These are phyloP conservation scores for Monosporascus sp. DNA, from an alignment of 2,329 filamentous ascomycete genomes.

Conservation along the genomic window DNA sequence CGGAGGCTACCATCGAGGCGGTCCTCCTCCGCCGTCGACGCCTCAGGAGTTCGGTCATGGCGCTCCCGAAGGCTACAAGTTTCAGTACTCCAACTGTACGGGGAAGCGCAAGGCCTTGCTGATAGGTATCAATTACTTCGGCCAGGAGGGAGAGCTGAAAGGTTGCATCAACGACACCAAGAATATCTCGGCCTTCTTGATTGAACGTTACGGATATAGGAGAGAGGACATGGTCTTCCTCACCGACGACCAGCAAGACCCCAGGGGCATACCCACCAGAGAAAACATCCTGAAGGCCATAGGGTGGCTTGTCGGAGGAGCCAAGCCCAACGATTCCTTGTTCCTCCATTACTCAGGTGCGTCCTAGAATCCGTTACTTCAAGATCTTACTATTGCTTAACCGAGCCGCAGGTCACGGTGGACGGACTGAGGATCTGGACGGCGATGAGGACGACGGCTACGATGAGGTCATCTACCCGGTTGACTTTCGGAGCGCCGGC, in stretches of 20 bases:
- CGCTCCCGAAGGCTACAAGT: conserved; percentile 62
- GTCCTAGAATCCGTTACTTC: neutral
- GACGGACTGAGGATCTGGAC: conserved; percentile 74
- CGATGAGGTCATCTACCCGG: conserved; percentile 79
- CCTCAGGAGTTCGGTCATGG: conserved; percentile 60
- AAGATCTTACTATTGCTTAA: conserved; percentile 26
- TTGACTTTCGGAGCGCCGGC: conserved; percentile 73
- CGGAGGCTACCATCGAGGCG: conserved; percentile 24
- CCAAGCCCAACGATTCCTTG: conserved; percentile 67
- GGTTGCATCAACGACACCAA: conserved; percentile 79
- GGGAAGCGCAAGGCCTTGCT: conserved; percentile 68
- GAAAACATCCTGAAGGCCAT: conserved; percentile 69
- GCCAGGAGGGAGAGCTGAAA: conserved; percentile 63
- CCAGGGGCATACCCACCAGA: conserved; percentile 68
- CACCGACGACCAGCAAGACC: conserved; percentile 68
- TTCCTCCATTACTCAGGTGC: conserved; percentile 51
- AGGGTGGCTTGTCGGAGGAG: conserved; percentile 68
- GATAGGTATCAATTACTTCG: conserved; percentile 79
- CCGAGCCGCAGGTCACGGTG: conserved; percentile 54
- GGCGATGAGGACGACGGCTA: conserved; percentile 78
- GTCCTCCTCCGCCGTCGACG: conserved; percentile 40
- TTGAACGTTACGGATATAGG: conserved; percentile 63
- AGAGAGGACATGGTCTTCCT: conserved; percentile 75
- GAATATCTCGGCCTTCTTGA: conserved; percentile 68
- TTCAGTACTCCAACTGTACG: conserved; percentile 71